Evolutionary conservation across 2,329 filamentous ascomycete species (phyloP).

Genomic region (Sporothrix inflata): DNA sequence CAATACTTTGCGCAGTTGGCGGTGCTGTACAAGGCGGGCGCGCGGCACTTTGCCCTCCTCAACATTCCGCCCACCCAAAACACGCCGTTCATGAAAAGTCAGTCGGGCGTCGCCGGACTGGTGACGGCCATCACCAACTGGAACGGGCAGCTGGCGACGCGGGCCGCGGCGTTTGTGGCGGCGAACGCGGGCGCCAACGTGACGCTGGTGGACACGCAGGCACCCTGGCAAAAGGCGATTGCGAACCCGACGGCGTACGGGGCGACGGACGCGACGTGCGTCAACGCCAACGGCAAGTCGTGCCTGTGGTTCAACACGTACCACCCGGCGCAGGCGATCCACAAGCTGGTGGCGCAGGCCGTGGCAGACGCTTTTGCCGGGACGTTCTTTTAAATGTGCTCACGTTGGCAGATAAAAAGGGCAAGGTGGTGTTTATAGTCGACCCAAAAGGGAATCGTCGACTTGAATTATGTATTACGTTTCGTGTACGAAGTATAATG

Average conservation of each 20-base stretch:
- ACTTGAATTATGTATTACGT: conserved; percentile 1
- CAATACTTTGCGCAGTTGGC: conserved; percentile 49
- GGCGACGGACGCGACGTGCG: background rate
- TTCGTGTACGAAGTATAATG: background rate
- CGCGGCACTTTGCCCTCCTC: background rate
- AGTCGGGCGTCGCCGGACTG: conserved; percentile 19
- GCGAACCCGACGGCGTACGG: conserved; percentile 31
- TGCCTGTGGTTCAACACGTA: background rate
- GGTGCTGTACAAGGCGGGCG: conserved; percentile 44
- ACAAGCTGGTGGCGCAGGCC: background rate
- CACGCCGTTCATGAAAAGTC: background rate
- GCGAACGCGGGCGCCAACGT: conserved; percentile 26
- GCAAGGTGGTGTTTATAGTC: background rate
- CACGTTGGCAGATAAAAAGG: background rate
- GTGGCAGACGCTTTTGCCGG: background rate
- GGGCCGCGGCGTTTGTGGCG: conserved; percentile 28
- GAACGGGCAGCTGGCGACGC: conserved; percentile 29
- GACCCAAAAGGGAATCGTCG: background rate
- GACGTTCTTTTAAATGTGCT: background rate
- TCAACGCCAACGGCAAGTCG: background rate
- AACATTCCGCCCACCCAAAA: background rate
- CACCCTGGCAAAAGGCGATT: conserved; percentile 29
- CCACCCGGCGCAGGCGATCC: background rate
- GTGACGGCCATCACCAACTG: conserved; percentile 26
- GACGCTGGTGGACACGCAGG: conserved; percentile 27